Base-by-base conservation (phyloP, 2,329 filamentous ascomycete genomes). In the Scedosporium boydii region DNA sequence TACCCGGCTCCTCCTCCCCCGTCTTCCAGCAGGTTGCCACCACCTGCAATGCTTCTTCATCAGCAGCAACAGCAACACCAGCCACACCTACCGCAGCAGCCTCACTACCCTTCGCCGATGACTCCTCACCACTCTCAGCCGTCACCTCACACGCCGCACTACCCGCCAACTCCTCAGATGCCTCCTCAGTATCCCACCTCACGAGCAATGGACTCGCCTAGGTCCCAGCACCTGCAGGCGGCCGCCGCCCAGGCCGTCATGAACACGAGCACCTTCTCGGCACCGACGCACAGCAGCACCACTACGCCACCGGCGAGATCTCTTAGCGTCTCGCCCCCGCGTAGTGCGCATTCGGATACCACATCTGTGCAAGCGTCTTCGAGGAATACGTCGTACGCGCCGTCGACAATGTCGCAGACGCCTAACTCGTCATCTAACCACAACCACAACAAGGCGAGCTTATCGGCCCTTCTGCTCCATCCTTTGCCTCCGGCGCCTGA, bases 391-490 rank as follows among this genome's bases (percentile, higher is more conserved):
- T 59, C 58, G 6, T 55, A 53, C n/a, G 23, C 48, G 9, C 63
- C 64, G 16, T 41, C 53, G 34, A 55, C 63, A 10, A 59, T 62
- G 21, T 53, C 64, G 3, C 60, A 60, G 16, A 64, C 62, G 16
- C 56, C 48, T 29, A 18, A 41, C 5, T n/a, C 57, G 34, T 60
- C 67, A 16, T 61, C 66, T 7, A 67, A 63, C 34, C 29, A 34
- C 6, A 34, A 34, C 4, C 27, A 29, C 29, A 61, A 76, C 70
- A 80, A 75, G 72, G 75, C 79, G 3, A 81, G 77, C 68, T 68
- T 83, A 5, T 79, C 80, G 6, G 76, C 77, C 16, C 73, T 83
- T 7, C 72, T 82, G n/a, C 81, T 85, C 68, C 78, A 82, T 2
- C 59, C 58, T 29, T 78, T 78, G 1, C 73, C 77, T 1, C 69